Evolutionary conservation across 2,329 filamentous ascomycete genomes (phyloP).

Genomic region (Phialophora macrospora): DNA sequence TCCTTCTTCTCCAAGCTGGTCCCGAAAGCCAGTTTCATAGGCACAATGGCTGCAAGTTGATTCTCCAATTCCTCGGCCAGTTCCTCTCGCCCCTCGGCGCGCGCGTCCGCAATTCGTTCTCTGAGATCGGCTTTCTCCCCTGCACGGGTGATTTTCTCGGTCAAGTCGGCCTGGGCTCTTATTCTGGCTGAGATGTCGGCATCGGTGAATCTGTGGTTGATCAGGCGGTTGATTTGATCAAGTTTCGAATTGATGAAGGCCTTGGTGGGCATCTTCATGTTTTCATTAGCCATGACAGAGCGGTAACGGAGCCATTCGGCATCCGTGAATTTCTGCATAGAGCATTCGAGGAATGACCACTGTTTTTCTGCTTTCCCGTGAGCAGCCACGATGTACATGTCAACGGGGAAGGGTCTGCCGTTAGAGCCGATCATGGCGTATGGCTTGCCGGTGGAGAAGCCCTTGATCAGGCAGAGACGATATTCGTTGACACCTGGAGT

Average conservation of each 20-base stretch:
- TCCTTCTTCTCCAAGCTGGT: slow-evolving; percentile 67
- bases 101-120: slow-evolving; percentile 69
- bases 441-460: slow-evolving; percentile 79
- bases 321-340: slow-evolving; percentile 83
- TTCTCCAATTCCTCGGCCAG: slow-evolving; percentile 55
- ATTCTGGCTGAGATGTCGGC: slow-evolving; percentile 81
- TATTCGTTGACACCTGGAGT: slow-evolving; percentile 77
- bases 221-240: slow-evolving; percentile 76
- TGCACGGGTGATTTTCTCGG: slow-evolving; percentile 65
- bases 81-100: slow-evolving; percentile 66
- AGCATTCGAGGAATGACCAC: slow-evolving; percentile 89
- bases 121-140: slow-evolving; percentile 71
- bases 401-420: slow-evolving; percentile 78
- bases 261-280: slow-evolving; percentile 74
- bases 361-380: slow-evolving; percentile 83
- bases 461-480: slow-evolving; percentile 85
- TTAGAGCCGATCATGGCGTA: slow-evolving; percentile 79
- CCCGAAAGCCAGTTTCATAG: slow-evolving; percentile 73
- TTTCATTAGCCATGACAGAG: slow-evolving; percentile 72
- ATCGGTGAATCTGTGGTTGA: slow-evolving; percentile 81
- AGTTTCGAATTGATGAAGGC: slow-evolving; percentile 72
- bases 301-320: slow-evolving; percentile 82
- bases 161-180: slow-evolving; percentile 69
- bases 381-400: slow-evolving; percentile 80
- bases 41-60: slow-evolving; percentile 53